These are phyloP conservation scores for Beta lomatogona DNA, from an alignment of 179 eudicot genomes.

Conservation along the genomic window DNA sequence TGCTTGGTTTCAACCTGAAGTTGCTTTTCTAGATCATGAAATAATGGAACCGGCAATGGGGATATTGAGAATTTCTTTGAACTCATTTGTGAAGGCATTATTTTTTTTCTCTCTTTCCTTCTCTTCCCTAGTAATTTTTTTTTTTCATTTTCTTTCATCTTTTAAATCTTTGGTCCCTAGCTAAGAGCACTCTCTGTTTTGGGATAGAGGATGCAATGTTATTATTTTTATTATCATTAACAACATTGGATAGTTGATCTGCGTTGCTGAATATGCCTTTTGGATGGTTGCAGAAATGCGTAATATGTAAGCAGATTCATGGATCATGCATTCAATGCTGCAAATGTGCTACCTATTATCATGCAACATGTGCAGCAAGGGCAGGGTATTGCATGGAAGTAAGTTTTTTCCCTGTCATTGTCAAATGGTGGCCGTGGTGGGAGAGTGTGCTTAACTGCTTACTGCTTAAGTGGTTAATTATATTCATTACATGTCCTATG, in stretches of 20 bases:
- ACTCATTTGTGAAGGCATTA: slow-evolving; percentile 68
- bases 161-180: too few relatives aligned
- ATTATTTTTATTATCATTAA: neutral
- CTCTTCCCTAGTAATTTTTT: too few relatives aligned
- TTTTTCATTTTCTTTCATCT: neutral
- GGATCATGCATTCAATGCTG: slow-evolving; percentile 58
- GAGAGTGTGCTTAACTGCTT: neutral
- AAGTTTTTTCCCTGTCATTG: slow-evolving; percentile 21
- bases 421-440: neutral
- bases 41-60: slow-evolving; percentile 96
- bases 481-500: neutral
- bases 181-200: too few relatives aligned
- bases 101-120: too few relatives aligned
- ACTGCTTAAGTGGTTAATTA: neutral
- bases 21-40: slow-evolving; percentile 64
- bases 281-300: slow-evolving; percentile 41
- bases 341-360: slow-evolving; percentile 52
- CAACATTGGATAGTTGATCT: neutral
- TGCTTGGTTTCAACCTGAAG: slow-evolving; percentile 97
- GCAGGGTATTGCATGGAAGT: slow-evolving; percentile 61
- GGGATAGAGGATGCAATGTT: too few relatives aligned
- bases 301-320: slow-evolving; percentile 47
- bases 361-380: slow-evolving; percentile 55
- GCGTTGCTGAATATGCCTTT: slow-evolving; percentile 24
- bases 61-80: slow-evolving; percentile 57